A percentile compares a stretch with the other conserved stretches of the same genome.
Conservation (phyloP, 2,329 filamentous ascomycete species). For the Fusarium sublunatum region DNA sequence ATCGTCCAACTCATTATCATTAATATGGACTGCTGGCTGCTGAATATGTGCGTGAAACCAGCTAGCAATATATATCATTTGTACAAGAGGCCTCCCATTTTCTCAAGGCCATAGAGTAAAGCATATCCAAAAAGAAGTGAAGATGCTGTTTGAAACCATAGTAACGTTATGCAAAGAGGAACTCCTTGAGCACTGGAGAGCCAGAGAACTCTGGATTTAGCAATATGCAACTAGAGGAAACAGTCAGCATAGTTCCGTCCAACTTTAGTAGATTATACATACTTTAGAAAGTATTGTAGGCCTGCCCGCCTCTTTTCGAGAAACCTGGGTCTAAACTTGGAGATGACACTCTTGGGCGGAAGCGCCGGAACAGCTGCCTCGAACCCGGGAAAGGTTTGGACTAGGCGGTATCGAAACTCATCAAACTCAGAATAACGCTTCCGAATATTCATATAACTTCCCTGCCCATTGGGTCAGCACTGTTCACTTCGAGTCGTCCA, state of each 20-base stretch:
- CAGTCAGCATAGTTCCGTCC: constrained; percentile 26
- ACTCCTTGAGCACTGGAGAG: constrained; percentile 91
- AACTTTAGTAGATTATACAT: constrained; percentile 48
- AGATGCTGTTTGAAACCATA: constrained; percentile 17
- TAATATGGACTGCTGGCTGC: constrained; percentile 31
- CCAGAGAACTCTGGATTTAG: constrained; percentile 94
- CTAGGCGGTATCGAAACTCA: constrained; percentile 77
- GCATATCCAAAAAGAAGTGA: constrained; percentile 40
- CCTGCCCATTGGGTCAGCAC: constrained; percentile 54
- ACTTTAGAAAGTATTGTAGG: constrained; percentile 95
- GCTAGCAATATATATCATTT: constrained; percentile 34
- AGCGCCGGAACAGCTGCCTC: constrained; percentile 87
- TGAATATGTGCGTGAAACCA: constrained; percentile 30
- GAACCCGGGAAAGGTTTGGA: constrained; percentile 85
- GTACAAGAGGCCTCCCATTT: constrained; percentile 38
- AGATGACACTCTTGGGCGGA: constrained; percentile 91
- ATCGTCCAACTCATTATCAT: constrained; percentile 47
- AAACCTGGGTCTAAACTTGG: constrained; percentile 85
- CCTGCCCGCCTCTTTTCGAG: constrained; percentile 85
- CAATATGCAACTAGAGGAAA: constrained; percentile 77
- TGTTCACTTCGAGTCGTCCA: background rate
- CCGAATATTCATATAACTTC: constrained; percentile 70
- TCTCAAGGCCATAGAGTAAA: constrained; percentile 24
- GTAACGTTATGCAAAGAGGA: constrained; percentile 74
- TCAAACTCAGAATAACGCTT: constrained; percentile 95